Conservation (phyloP, 1,284 basidiomycete species). For the Trichosporon sp. region DNA sequence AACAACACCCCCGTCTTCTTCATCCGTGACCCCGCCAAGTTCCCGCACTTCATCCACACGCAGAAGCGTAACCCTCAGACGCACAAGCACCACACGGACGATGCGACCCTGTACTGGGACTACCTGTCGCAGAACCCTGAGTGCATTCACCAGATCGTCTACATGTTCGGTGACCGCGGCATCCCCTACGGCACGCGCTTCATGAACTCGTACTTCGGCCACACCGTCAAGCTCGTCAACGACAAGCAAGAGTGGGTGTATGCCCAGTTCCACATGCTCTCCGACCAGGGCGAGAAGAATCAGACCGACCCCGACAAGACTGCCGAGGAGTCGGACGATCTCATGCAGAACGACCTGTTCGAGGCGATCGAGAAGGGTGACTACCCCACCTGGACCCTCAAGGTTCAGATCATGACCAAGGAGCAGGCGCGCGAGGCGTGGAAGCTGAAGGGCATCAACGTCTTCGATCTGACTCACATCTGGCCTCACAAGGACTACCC, state of each 20-base stretch:
- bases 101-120: constrained; percentile 65
- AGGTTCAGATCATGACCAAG: constrained; percentile 79
- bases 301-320: constrained; percentile 55
- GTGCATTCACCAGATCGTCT: constrained; percentile 76
- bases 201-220: constrained; percentile 88
- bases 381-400: constrained; percentile 53
- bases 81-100: constrained; percentile 28
- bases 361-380: constrained; percentile 73
- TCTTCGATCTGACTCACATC: constrained; percentile 84
- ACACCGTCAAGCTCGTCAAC: constrained; percentile 89
- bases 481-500: constrained; percentile 85
- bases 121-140: constrained; percentile 87
- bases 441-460: constrained; percentile 52
- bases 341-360: constrained; percentile 74
- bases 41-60: constrained; percentile 86
- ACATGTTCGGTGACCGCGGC: constrained; percentile 69
- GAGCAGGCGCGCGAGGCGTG: constrained; percentile 87
- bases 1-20: constrained; percentile 74
- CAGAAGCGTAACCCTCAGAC: constrained; percentile 68
- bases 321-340: constrained; percentile 68
- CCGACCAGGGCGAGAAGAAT: constrained; percentile 73
- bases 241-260: constrained; percentile 79
- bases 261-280: constrained; percentile 75
- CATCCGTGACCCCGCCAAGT: constrained; percentile 64
- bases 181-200: constrained; percentile 73